A percentile compares a stretch with the other conserved stretches of the same genome.
Conservation (phyloP, 495 filamentous ascomycete species). For the Acidomyces sp. region DNA sequence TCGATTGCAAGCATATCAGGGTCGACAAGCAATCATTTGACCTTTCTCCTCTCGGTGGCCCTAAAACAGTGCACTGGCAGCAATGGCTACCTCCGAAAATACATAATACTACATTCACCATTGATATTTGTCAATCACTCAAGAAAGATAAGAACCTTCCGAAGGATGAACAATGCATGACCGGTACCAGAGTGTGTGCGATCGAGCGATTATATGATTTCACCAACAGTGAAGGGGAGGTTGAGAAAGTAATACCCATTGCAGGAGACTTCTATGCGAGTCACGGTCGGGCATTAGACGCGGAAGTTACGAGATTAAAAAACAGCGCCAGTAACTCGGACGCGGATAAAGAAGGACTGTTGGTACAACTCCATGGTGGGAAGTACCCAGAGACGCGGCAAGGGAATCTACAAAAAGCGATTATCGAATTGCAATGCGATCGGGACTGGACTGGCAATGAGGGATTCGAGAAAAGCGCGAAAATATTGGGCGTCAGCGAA, state of each 20-base stretch:
- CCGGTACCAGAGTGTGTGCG: slow-evolving; percentile 67
- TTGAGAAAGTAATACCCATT: slow-evolving; percentile 51
- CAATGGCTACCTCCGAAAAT: slow-evolving; percentile 32
- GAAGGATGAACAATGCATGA: slow-evolving; percentile 44
- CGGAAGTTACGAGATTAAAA: slow-evolving; percentile 49
- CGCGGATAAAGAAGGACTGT: slow-evolving; percentile 51
- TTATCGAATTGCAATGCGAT: slow-evolving; percentile 80
- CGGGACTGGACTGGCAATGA: slow-evolving; percentile 54
- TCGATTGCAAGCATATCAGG: slow-evolving; percentile 51
- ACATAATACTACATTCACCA: slow-evolving; percentile 70
- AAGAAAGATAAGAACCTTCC: slow-evolving; percentile 36
- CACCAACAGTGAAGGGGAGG: slow-evolving; percentile 31
- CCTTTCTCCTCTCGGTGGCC: slow-evolving; percentile 52
- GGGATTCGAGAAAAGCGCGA: slow-evolving; percentile 27
- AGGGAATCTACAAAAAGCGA: slow-evolving; percentile 41
- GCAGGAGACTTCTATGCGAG: slow-evolving; percentile 50
- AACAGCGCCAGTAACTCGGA: slow-evolving; percentile 44
- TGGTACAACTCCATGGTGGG: slow-evolving; percentile 57
- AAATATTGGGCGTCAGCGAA: slow-evolving; percentile 17
- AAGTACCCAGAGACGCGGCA: slow-evolving; percentile 35
- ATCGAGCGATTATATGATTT: slow-evolving; percentile 44
- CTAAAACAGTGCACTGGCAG: slow-evolving; percentile 56
- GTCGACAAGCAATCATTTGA: slow-evolving; percentile 49
- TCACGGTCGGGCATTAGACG: slow-evolving; percentile 43
- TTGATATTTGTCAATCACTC: slow-evolving; percentile 68